Evolutionary conservation across 768 basidiomycete species (phyloP), one percentile per base, ranked within the genome.

Genomic region (Leccinum truebloodii): DNA sequence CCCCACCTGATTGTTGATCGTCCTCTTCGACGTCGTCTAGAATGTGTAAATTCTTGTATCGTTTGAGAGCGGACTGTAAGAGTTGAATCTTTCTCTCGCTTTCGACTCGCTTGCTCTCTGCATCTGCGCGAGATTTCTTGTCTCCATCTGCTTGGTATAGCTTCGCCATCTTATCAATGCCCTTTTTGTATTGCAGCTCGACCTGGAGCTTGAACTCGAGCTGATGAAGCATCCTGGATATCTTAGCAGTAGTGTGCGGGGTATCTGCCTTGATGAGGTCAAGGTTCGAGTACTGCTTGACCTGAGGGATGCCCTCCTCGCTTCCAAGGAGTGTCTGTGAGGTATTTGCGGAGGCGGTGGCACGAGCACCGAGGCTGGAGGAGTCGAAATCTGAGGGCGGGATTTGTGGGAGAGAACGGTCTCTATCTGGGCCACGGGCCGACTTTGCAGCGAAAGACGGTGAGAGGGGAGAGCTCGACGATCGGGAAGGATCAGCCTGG

Each of bases 121-220:
- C 94, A 73, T 98, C 96, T 13, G 86, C 87, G 69, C 91, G 86
- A 49, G 95, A 90, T 73, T 93, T 94, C 84, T 96, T 96, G 80
- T 99, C 97, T 57, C 95, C 96, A 69, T 99, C 97, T 6, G 90
- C 92, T 69, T 94, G 88, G 74, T 98, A 98, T 34, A 98, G 82
- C 76, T 92, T 95, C 39, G 89, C 92, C 97, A 99, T 99, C 80
- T 98, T 98, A 78, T 98, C 95, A 64, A 98, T 97, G 46, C 97
- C 97, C 73, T 89, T 85, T 81, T 95, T 96, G 81, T 98, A 98
- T 77, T 98, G 95, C 79, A 90, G 86, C 77, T 99, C 97, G 64
- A 99, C 94, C 75, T 96, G 93, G 58, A 98, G 87, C 79, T 99
- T 99, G 85, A 98, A 99, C 77, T 98, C 95, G 63, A 99, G 88